Evolutionary conservation across 495 filamentous ascomycete species (phyloP), one percentile per base, ranked within the genome.

Genomic region (Aspergillus baeticus): DNA sequence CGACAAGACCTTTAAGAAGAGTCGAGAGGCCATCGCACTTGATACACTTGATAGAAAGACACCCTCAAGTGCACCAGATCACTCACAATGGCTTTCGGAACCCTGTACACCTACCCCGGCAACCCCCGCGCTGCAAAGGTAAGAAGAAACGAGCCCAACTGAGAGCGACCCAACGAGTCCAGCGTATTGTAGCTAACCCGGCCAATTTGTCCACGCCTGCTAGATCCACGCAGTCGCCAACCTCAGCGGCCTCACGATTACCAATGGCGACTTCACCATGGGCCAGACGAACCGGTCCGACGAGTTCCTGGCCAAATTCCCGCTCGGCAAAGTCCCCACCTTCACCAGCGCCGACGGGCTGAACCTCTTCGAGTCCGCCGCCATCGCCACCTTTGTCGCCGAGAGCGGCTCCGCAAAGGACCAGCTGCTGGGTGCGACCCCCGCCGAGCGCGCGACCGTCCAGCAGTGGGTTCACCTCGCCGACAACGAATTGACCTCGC

Each of bases 261-360:
- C 65, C 11, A 20, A 71, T 23, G 70, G 73, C 14, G 68, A 64
- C 49, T 85, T 82, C 68, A 51, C 51, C 45, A 64, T 74, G 57
- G 60, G 65, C 58, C 67, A 72, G 20, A 79, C 73, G 63, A 85
- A 84, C 71, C 58, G 57, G 14, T 69, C 71, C 14, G 73, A 77
- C 6, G 77, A 78, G 2, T 85, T 77, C 72, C 67, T 81, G 21
- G 58, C 80, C 72, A 87, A 86, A 62, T 87, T 85, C 71, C 82
- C 83, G 14, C 51, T 79, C 20, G 84, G 83, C 66, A 85, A 85
- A 55, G 78, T 84, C 17, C 84, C 84, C 36, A 77, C 76, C 43
- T 80, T 85, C 64, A 77, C 81, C 58, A 71, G 65, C 45, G 68
- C 79, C 48, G 80, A 84, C 58, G 83, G 82, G 42, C 65, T 78